A percentile compares a stretch with the other conserved stretches of the same genome.
Conservation (phyloP, 2,329 filamentous ascomycete genomes). For the Calcarisporium arbuscula region DNA sequence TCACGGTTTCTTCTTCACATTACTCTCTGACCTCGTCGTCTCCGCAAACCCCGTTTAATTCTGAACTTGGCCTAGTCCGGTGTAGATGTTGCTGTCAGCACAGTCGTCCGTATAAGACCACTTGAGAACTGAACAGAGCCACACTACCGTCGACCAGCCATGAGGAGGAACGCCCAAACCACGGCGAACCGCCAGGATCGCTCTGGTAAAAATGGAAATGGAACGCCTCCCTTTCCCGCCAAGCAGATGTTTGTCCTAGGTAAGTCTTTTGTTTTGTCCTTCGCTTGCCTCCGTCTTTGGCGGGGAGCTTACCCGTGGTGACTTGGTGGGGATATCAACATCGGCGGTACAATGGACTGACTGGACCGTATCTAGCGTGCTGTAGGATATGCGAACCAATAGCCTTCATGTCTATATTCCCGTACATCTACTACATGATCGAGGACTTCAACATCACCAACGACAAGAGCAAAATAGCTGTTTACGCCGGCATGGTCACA, state of each 20-base stretch:
- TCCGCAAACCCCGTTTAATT: no score
- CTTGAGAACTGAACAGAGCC: no score
- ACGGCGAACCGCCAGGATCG: slow-evolving; percentile 16
- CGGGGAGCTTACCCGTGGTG: background rate
- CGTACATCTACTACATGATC: slow-evolving; percentile 98
- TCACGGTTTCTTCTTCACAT: no score
- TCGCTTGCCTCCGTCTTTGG: background rate
- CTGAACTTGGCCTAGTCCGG: no score
- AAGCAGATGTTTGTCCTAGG: slow-evolving; percentile 48
- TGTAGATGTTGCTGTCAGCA: no score
- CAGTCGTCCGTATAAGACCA: no score
- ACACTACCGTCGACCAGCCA: no score
- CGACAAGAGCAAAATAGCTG: slow-evolving; percentile 71
- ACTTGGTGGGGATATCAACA: no score
- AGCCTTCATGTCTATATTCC: slow-evolving; percentile 99
- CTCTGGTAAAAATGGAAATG: slow-evolving; percentile 14
- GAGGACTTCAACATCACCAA: slow-evolving; percentile 81
- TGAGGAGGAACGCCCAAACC: slow-evolving; percentile 22
- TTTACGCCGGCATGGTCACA: slow-evolving; percentile 94
- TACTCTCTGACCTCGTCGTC: no score
- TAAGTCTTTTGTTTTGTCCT: slow-evolving; percentile 22
- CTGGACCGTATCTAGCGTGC: slow-evolving; percentile 50
- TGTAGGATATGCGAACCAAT: slow-evolving; percentile 98
- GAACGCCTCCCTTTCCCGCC: slow-evolving; percentile 28
- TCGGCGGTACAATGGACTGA: slow-evolving; percentile 1